Conservation (phyloP, 1,284 basidiomycete species). For the Tilletia indica region DNA sequence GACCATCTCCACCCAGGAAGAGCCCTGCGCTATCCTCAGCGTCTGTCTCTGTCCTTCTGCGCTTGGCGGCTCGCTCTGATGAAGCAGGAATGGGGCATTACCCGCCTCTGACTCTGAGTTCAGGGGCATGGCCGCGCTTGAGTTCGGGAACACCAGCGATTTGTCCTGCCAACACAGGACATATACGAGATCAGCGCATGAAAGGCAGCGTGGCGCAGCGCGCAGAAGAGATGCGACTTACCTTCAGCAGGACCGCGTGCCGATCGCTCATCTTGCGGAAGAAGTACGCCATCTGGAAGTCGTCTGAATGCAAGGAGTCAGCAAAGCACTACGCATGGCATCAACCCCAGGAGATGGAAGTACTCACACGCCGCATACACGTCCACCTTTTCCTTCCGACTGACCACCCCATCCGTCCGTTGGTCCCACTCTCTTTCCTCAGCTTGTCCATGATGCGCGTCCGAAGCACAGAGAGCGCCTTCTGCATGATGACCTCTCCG, state of each 20-base stretch:
- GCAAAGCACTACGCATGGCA: constrained; percentile 13
- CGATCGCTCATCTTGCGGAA: constrained; percentile 53
- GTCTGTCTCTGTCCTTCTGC: not conserved
- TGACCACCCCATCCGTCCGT: constrained; percentile 27
- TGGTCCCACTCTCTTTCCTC: constrained; percentile 40
- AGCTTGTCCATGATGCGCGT: constrained; percentile 53
- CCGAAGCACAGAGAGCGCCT: constrained; percentile 26
- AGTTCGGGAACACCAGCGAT: not conserved
- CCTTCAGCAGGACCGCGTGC: constrained; percentile 57
- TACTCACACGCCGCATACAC: constrained; percentile 36
- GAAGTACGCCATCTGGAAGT: constrained; percentile 56
- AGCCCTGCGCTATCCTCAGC: not conserved
- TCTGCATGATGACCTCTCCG: constrained; percentile 3
- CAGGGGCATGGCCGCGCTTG: not conserved
- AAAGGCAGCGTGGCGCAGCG: not conserved
- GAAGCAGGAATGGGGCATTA: not conserved
- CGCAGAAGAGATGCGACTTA: constrained; percentile 2
- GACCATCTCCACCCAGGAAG: not conserved
- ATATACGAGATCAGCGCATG: not conserved
- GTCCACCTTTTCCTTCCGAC: constrained; percentile 54
- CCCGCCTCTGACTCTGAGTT: not conserved
- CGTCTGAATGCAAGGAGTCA: constrained; percentile 22
- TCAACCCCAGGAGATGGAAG: constrained; percentile 22
- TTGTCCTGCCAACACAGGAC: not conserved
- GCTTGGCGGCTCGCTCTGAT: not conserved